phyloP scores from a whole-genome alignment of 208 protist genomes.

The Naegleria gruberi region DNA sequence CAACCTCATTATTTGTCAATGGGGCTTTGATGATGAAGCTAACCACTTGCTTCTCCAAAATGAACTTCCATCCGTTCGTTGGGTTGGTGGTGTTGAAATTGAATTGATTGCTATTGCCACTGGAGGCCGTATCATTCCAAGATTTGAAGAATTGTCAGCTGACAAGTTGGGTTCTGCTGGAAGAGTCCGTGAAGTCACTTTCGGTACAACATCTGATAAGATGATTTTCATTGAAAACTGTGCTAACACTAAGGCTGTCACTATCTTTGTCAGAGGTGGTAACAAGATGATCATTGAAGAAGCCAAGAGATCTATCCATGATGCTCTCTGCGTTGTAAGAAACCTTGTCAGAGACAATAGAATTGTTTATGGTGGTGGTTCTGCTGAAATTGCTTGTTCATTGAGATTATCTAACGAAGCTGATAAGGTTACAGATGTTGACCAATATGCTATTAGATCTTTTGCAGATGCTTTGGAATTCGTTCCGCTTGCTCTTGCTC shows the following conservation, averaged over 20 bases:
- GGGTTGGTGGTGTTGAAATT: constrained; percentile 99
- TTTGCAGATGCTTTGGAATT: constrained; percentile 98
- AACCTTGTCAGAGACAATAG: constrained; percentile 98
- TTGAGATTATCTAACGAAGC: constrained; percentile 80
- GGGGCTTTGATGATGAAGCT: constrained; percentile 99
- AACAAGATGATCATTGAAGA: constrained; percentile 99
- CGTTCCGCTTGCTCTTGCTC: constrained; percentile 97
- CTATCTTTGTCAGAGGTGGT: constrained; percentile 97
- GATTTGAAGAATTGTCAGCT: constrained; percentile 94
- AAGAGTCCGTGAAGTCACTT: constrained; percentile 73
- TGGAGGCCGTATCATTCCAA: constrained; percentile 93
- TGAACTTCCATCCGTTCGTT: constrained; percentile 97
- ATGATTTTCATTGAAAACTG: constrained; percentile 99
- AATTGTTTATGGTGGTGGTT: constrained; percentile 99
- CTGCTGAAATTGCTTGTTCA: constrained; percentile 95
- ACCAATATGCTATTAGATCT: constrained; percentile 98
- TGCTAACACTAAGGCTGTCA: constrained; percentile 94
- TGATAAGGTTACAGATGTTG: constrained; percentile 78
- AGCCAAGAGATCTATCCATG: constrained; percentile 98
- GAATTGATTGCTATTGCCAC: constrained; percentile 99
- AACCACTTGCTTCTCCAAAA: constrained; percentile 99
- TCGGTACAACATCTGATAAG: constrained; percentile 93
- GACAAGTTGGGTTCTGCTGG: constrained; percentile 93
- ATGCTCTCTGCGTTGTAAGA: constrained; percentile 99
- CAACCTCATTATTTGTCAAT: constrained; percentile 99